phyloP scores from a whole-genome alignment of 768 basidiomycete genomes.

The Kwoniella sp. region DNA sequence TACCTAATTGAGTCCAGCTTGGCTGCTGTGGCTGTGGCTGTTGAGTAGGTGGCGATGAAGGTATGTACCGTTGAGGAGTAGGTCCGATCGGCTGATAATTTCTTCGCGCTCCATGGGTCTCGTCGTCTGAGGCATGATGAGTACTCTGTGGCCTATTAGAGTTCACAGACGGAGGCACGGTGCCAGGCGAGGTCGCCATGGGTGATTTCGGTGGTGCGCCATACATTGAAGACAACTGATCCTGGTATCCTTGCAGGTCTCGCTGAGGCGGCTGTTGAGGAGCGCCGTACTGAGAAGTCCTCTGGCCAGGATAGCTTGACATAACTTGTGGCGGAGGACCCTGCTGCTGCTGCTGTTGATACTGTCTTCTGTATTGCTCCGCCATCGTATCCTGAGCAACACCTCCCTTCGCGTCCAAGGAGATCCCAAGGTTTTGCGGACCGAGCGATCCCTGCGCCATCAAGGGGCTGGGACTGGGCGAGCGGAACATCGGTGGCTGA shows the following conservation, averaged over 20 bases:
- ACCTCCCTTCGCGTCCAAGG: conserved; percentile 74
- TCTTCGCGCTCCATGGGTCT: background rate
- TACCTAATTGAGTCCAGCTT: background rate
- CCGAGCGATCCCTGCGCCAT: conserved; percentile 66
- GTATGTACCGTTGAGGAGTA: background rate
- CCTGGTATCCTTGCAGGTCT: conserved; percentile 19
- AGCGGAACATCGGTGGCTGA: conserved; percentile 58
- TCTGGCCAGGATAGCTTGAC: conserved; percentile 11
- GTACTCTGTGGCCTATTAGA: conserved; percentile 26
- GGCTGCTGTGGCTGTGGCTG: background rate
- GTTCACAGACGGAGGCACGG: conserved; percentile 5
- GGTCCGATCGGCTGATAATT: background rate
- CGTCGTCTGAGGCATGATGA: no score
- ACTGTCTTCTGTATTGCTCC: conserved; percentile 47
- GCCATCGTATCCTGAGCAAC: conserved; percentile 70
- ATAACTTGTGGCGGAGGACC: conserved; percentile 11
- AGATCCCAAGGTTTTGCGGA: conserved; percentile 74
- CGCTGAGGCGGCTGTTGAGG: conserved; percentile 31
- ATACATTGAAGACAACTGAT: conserved; percentile 15
- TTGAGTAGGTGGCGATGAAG: background rate
- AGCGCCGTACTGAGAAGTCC: conserved; percentile 5
- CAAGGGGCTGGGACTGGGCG: conserved; percentile 55
- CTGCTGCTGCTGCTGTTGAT: conserved; percentile 44
- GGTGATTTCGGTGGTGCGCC: conserved; percentile 28
- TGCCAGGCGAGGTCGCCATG: conserved; percentile 9